These are phyloP conservation scores for Herpetospermum pedunculosum DNA, from an alignment of 306 rosid genomes.

Conservation along the genomic window DNA sequence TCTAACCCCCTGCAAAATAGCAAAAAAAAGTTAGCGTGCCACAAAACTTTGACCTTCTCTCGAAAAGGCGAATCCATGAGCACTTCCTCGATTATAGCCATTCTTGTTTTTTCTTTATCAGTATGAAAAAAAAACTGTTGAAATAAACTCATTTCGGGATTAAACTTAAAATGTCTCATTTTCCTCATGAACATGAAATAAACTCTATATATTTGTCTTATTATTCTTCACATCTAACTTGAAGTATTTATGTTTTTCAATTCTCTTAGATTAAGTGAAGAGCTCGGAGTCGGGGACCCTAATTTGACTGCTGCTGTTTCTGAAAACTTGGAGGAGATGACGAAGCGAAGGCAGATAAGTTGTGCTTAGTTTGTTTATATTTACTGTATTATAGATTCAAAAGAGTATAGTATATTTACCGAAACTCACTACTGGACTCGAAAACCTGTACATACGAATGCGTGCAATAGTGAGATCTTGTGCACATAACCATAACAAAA, in stretches of 20 bases:
- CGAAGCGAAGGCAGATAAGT: constrained; percentile 60
- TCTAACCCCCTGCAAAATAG: too few relatives aligned
- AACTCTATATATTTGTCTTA: background rate
- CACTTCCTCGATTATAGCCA: too few relatives aligned
- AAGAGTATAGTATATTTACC: background rate
- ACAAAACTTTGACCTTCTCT: too few relatives aligned
- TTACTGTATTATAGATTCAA: background rate
- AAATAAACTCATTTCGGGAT: background rate
- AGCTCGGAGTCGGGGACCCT: constrained; percentile 85
- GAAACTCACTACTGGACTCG: background rate
- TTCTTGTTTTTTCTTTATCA: background rate
- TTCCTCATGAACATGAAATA: background rate
- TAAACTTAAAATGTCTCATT: background rate
- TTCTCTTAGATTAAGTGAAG: constrained; percentile 52
- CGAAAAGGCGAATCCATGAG: too few relatives aligned
- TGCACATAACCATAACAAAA: background rate
- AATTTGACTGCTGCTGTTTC: constrained; percentile 82
- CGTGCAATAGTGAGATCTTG: constrained; percentile 6
- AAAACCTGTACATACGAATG: background rate
- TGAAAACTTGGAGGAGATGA: constrained; percentile 79
- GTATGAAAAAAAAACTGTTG: background rate
- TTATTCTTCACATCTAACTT: background rate
- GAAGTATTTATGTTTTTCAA: constrained; percentile 7
- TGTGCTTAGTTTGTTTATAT: constrained; percentile 38
- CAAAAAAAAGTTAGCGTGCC: too few relatives aligned